Evolutionary conservation across 2,329 filamentous ascomycete genomes (phyloP).

Genomic region (Trichoderma atrobrunneum): DNA sequence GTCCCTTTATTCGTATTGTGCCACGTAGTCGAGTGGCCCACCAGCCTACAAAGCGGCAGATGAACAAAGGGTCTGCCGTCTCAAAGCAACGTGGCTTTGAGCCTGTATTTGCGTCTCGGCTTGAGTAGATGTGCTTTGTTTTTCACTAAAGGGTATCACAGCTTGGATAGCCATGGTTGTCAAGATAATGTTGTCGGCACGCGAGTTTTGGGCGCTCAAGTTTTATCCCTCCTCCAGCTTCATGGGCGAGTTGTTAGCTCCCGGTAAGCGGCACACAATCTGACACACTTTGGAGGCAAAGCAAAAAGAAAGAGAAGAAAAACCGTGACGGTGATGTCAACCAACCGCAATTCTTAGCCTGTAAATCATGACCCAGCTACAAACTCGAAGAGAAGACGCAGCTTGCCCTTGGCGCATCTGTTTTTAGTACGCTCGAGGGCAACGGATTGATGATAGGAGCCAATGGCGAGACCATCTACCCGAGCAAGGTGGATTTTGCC

Average conservation of each 20-base stretch:
- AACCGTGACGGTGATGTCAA: neutral
- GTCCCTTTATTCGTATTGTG: neutral
- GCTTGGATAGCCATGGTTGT: constrained; percentile 12
- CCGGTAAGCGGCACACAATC: neutral
- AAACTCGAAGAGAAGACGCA: neutral
- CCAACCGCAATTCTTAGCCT: neutral
- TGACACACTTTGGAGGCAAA: neutral
- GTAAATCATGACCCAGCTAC: neutral
- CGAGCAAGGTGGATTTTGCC: constrained; percentile 27
- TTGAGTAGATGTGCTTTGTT: neutral
- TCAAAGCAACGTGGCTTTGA: neutral
- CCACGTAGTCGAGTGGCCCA: neutral
- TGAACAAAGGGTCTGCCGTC: neutral
- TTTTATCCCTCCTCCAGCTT: constrained; percentile 6
- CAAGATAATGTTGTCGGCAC: constrained; percentile 14
- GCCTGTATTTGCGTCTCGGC: neutral
- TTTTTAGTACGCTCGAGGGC: neutral
- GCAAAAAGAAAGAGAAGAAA: too few species aligned
- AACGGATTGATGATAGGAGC: constrained; percentile 21
- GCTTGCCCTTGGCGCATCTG: neutral
- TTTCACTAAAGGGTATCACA: constrained; percentile 13
- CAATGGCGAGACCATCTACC: constrained; percentile 31
- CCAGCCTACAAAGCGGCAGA: neutral
- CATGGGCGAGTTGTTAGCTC: neutral
- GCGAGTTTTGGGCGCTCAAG: neutral